Base-by-base conservation (phyloP, 768 basidiomycete species). In the Lactarius quietus region DNA sequence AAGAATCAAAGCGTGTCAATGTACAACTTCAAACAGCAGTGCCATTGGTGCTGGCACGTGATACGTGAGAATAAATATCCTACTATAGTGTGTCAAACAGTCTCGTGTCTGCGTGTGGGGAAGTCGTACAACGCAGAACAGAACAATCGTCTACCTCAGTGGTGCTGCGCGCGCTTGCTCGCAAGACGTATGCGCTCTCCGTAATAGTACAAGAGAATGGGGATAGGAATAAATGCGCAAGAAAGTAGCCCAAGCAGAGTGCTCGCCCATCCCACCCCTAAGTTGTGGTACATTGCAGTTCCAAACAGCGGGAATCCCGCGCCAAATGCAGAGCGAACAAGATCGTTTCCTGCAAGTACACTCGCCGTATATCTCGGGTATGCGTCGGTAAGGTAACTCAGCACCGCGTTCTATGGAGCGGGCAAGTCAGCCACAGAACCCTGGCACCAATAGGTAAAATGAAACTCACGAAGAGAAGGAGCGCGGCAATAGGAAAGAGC, bases 271-370 rank as follows among this genome's bases (percentile, higher is more conserved):
- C 72, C 72, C 15, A 74, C 57, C 6, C 74, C 74, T 6, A 73
- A 68, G 31, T 70, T 69, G 35, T 58, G 45, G 45, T 74, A 72
- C 66, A 72, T 68, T 3, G 67, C 64, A 33, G 67, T 48, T 28
- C 69, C 71, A 39, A 73, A 73, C 29, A 73, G 39, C 8, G 66
- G 66, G 54, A 63, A 65, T n/a, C 23, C 31, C 0, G 58, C 57
- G 17, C 57, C 64, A 23, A 76, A 71, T 43, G 69, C 57, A 1
- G 73, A 72, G 1, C 76, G 71, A 64, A 76, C 71, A 26, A 77
- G 64, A 63, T 73, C 76, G 57, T 77, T 77, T 23, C 76, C 76
- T 8, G 76, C 76, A 36, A 77, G 69, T 29, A 77, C 75, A 38
- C 71, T 71, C 51, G 76, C 77, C 2, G 71, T 72, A 60, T 76